Evolutionary conservation across 2,329 filamentous ascomycete genomes (phyloP), one percentile per base, ranked within the genome.

Genomic region (Venturia oleaginea): DNA sequence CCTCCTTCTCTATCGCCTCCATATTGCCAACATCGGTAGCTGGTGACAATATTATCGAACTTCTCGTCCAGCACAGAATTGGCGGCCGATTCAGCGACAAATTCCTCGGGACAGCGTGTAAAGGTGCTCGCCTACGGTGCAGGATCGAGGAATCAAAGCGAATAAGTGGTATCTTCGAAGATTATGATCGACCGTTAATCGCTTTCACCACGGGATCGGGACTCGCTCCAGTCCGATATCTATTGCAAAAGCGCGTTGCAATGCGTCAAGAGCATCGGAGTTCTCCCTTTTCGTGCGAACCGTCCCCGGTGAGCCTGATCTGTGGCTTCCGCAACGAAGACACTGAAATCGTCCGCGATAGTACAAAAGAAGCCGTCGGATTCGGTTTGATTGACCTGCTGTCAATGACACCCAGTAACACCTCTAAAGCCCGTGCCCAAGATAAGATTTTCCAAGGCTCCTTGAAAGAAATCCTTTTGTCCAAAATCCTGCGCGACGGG

Each of bases 201-300:
- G 63, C 67, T 30, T 61, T 71, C 27, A 66, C 67, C 40, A 71
- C 69, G 1, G 69, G 69, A 10, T 68, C 68, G 2, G 69, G 69
- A 37, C 68, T 71, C 37, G 69, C 66, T 40, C 69, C 69, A 24
- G 61, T 71, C 19, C 59, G 59, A 59, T n/a, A 48, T 27, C n/a
- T 48, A 24, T 24, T 48, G 43, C 43, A 48, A 48, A 48, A 48
- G 43, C 43, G 43, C 43, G 43, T 48, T 24, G 43, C 43, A 24
- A 48, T 48, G 43, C 13, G 4, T 48, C 43, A 13, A 24, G 43
- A 48, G n/a, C 5, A 48, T 27, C n/a, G 22, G 5, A 46, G 17
- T 22, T 46, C 42, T 46, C 42, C 5, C 42, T 46, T 22, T 46
- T 22, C 42, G 17, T 24, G 43, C 43, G 22, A 24, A 48, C 24